Base-by-base conservation (phyloP, 2,329 filamentous ascomycete genomes). In the Hymenoscyphus linearis region DNA sequence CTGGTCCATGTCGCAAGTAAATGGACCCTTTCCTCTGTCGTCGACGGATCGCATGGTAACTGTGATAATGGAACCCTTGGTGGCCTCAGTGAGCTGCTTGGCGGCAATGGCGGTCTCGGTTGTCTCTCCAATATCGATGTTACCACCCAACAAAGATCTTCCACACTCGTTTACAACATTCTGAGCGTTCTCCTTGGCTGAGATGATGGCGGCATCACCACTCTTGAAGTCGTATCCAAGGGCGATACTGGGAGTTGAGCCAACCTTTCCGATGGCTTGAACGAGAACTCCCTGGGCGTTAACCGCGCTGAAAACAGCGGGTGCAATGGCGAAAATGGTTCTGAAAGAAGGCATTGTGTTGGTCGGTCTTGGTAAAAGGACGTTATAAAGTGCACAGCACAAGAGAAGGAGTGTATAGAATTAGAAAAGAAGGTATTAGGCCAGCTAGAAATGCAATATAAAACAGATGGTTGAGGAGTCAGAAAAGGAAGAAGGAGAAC, bases 91-190 rank as follows among this genome's bases (percentile, higher is more conserved):
- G 5, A 85, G 78, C 3, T 74, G 68, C 1, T 68, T 65, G 5
- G 76, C 76, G 4, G 76, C 72, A 2, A 85, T 65, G 4, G 78
- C 78, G 60, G 80, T 78, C 71, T 84, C 80, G 0, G 80, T 83
- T 65, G 79, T 79, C 70, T 82, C 78, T 34, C 79, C 80, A 58
- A 87, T 77, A 64, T 87, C 82, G 69, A 88, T 88, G 75, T 81
- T 84, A 52, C 86, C 86, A 58, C 75, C 68, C 54, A 82, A 70
- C 70, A 86, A 77, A 9, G 85, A 88, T 62, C 85, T 80, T 54
- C 86, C 86, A 69, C 86, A 88, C 61, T 82, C 78, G 67, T 83
- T 85, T 56, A 83, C 82, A 6, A 81, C 71, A 66, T 83, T 82
- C 59, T 75, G 73, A 5, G 66, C 64, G 67, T 83, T 79, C 75